Base-by-base conservation (phyloP, 345 rosid species). In the Salix viminalis region DNA sequence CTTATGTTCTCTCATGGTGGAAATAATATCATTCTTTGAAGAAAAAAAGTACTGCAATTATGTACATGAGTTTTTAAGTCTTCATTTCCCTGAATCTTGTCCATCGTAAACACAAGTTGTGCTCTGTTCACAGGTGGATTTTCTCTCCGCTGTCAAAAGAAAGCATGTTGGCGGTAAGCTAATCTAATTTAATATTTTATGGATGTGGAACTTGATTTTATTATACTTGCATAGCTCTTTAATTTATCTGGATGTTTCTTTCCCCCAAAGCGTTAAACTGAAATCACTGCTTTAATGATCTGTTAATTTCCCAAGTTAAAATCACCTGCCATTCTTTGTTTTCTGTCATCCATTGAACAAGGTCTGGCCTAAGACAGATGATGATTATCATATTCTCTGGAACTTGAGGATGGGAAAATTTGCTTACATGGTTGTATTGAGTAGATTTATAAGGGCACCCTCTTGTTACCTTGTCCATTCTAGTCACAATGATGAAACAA, bases 81-180 rank as follows among this genome's bases (percentile, higher is more conserved):
- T 67, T 67, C 11, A 9, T 65, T 65, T 19, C 48, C 46, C 58
- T 34, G 23, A 36, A 68, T 56, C 12, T 13, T 24, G 8, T 41
- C 44, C 44, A 41, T 9, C 14, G 11, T 10, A 41, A 41, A 41
- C 44, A 41, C 4, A 41, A 41, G 14, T 41, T 41, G 44, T 41
- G 44, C 12, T 41, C 10, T 41, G 44, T 61, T 80, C 67, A 18
- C 94, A 93, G 99, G 82, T 96, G 99, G 99, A 83, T 88, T 2
- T 96, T 96, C 79, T 84, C 90, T 75, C 99, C 99, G 0, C 84
- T 93, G 69, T 74, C 89, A 0, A 91, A 87, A 83, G 97, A 95
- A 69, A 88, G 89, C 74, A 90, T 95, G 94, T 79, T 91, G 30
- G 77, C 75, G 77, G 99, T 93, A 81, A 87, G 94, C 80, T 64